Base-by-base conservation (phyloP, 805 yeast genomes). In the Brettanomyces nanus region DNA sequence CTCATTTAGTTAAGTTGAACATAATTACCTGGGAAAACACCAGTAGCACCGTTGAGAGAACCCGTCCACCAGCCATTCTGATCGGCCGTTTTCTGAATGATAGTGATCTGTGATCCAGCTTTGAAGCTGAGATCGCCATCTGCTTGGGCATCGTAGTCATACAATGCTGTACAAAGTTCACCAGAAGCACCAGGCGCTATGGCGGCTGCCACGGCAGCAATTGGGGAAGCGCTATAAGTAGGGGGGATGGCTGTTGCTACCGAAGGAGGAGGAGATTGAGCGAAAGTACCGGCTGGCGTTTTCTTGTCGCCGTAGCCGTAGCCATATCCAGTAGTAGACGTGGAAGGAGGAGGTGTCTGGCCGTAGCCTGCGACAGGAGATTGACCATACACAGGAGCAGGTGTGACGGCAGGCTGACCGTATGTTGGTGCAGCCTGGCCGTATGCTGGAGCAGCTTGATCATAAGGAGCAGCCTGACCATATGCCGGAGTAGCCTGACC, bases 31-130 rank as follows among this genome's bases (percentile, higher is more conserved):
- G 98, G 98, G 67, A 94, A 92, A 9, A 80, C 82, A 41, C 98
- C 98, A 42, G 81, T 79, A 42, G 69, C 80, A 6, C 96, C 97
- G 50, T 86, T 85, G 45, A 73, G 65, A 28, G 70, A 63, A 11
- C 98, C 98, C 0, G 96, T 86, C 98, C 98, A 92, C 98, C 98
- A 92, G 5, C 95, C 98, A 52, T 85, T 86, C 37, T 79, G 71
- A 56, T 87, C 95, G 0, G 75, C 68, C 1, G 95, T 82, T 53
- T 85, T 79, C 54, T 86, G 84, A 3, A 87, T 75, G 42, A 92
- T 69, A 49, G 85, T 84, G 47, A 92, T 89, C 22, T 77, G 72
- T 17, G 89, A 82, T 18, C 97, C 98, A 0, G 95, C 95, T 25
- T 78, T 71, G 65, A 92, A 85, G 15, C 83, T 62, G 53, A 92